Conservation (phyloP, 805 yeast species). For the Yarrowia sp. region DNA sequence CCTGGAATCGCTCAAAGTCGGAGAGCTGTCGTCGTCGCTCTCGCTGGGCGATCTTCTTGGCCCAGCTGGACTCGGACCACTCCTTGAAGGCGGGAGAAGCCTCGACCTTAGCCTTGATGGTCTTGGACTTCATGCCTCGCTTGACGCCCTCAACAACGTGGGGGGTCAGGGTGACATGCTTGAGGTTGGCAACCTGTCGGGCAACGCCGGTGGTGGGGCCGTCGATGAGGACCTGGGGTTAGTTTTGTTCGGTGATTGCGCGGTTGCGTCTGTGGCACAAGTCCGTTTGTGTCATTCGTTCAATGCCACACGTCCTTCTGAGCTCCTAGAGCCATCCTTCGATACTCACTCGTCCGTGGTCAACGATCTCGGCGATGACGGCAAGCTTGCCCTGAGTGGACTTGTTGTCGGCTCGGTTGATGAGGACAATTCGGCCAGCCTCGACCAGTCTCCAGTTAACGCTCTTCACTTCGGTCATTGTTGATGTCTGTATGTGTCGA, state of each 20-base stretch:
- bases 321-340: too few relatives aligned
- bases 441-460: conserved; percentile 99
- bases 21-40: conserved; percentile 88
- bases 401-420: conserved; percentile 61
- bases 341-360: conserved; percentile 88
- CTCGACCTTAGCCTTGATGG: conserved; percentile 89
- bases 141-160: conserved; percentile 79
- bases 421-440: conserved; percentile 97
- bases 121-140: conserved; percentile 89
- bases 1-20: conserved; percentile 99
- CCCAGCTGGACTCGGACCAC: conserved; percentile 95
- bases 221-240: conserved; percentile 60
- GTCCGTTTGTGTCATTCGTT: too few relatives aligned
- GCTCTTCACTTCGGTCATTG: conserved; percentile 74
- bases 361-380: conserved; percentile 96
- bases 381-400: conserved; percentile 78
- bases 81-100: conserved; percentile 83
- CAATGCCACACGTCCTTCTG: too few relatives aligned
- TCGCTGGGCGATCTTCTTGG: conserved; percentile 95
- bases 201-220: conserved; percentile 88
- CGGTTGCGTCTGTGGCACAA: too few relatives aligned
- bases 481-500: conserved; percentile 27
- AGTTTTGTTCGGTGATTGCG: not conserved
- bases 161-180: conserved; percentile 90
- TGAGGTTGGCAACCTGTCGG: conserved; percentile 89